A percentile compares a stretch with the other conserved stretches of the same genome.
These are phyloP conservation scores for Apocynum venetum DNA, from an alignment of 257 asterid genomes.

Conservation along the genomic window DNA sequence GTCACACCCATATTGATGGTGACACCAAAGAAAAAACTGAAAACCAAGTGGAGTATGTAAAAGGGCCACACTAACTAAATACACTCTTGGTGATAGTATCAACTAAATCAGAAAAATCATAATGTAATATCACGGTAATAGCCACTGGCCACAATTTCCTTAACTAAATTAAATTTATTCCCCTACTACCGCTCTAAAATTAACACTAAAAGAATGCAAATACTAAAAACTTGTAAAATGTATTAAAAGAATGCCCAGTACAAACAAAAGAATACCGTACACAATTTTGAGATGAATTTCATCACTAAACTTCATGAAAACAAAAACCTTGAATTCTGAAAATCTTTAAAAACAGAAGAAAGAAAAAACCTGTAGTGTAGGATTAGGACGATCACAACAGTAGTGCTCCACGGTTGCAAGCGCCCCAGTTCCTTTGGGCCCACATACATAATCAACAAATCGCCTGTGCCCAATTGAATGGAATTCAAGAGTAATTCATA, in stretches of 20 bases:
- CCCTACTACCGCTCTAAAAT: not conserved
- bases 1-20: not conserved
- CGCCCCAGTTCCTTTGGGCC: conserved; percentile 63
- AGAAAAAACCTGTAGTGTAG: conserved; percentile 63
- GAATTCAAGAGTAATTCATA: not conserved
- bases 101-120: not conserved
- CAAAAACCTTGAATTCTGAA: not conserved
- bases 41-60: not conserved
- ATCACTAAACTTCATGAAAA: not conserved
- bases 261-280: not conserved
- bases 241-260: not conserved
- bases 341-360: not conserved
- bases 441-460: conserved; percentile 53
- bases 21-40: not conserved
- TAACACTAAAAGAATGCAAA: not conserved
- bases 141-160: not conserved
- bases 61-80: not conserved
- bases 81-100: not conserved
- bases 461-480: conserved; percentile 44
- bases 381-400: conserved; percentile 95
- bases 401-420: conserved; percentile 63
- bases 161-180: not conserved
- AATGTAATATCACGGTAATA: not conserved
- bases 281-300: not conserved
- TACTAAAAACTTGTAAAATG: not conserved